These are phyloP conservation scores for Ajuga chamaepitys DNA, from an alignment of 257 asterid genomes.

Conservation along the genomic window DNA sequence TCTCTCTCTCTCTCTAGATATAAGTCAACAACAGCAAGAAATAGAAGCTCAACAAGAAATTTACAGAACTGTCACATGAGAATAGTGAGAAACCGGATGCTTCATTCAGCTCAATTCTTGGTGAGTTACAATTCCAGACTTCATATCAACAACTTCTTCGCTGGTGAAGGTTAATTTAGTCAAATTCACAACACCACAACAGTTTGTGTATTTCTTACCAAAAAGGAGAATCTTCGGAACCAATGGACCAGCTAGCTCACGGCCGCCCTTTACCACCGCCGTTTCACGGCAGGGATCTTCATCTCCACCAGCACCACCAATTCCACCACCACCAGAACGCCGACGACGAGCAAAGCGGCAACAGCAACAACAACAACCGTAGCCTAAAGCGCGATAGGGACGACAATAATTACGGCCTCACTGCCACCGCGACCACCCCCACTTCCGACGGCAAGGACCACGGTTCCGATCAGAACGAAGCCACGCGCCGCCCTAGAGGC, in stretches of 20 bases:
- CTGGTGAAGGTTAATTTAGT: slow-evolving; percentile 21
- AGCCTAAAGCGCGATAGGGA: slow-evolving; percentile 48
- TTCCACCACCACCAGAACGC: slow-evolving; percentile 33
- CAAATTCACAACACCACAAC: too few species aligned
- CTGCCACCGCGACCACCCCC: slow-evolving; percentile 10
- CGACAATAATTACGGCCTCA: slow-evolving; percentile 19
- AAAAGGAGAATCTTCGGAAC: too few species aligned
- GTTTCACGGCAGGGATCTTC: slow-evolving; percentile 63
- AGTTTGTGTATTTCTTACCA: too few species aligned
- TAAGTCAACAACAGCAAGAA: slow-evolving; percentile 18
- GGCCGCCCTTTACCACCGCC: slow-evolving; percentile 90
- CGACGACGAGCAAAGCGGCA: slow-evolving; percentile 49
- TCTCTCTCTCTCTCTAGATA: slow-evolving; percentile 17
- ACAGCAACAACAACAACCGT: slow-evolving; percentile 22
- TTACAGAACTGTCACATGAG: slow-evolving; percentile 24
- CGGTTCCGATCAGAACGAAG: slow-evolving; percentile 18
- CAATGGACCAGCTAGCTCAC: slow-evolving; percentile 76
- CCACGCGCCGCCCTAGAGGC: slow-evolving; percentile 64
- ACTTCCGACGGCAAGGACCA: slow-evolving; percentile 25
- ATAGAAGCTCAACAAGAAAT: slow-evolving; percentile 11
- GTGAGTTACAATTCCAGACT: slow-evolving; percentile 17
- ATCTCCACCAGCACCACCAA: slow-evolving; percentile 60
- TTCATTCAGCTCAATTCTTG: slow-evolving; percentile 35
- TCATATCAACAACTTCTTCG: slow-evolving; percentile 10
- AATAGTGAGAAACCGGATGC: slow-evolving; percentile 18